phyloP scores from a whole-genome alignment of 768 basidiomycete species.

The Coprinopsis strossmayeri region DNA sequence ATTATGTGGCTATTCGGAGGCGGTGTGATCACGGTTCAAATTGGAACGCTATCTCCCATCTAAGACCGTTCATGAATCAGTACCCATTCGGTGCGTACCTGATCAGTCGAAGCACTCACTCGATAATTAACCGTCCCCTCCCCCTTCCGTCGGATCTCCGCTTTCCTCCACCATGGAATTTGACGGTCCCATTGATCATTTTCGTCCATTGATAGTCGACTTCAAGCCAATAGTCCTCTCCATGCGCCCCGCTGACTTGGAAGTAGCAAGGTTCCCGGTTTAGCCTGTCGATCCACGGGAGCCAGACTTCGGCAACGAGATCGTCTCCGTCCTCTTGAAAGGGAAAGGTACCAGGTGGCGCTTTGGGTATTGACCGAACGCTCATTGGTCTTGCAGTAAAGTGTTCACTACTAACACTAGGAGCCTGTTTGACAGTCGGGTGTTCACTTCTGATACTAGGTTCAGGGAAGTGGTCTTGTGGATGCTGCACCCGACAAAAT shows the following conservation, averaged over 20 bases:
- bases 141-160: not conserved
- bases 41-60: constrained; percentile 7
- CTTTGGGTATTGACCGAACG: constrained; percentile 3
- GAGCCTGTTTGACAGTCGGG: not conserved
- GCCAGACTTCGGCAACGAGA: constrained; percentile 4
- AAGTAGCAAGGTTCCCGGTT: constrained; percentile 5
- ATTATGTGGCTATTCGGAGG: not conserved
- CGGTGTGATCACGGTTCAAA: not conserved
- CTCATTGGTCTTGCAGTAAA: too few relatives aligned
- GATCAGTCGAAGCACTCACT: constrained; percentile 5
- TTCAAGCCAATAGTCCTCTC: constrained; percentile 4
- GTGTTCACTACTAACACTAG: too few relatives aligned
- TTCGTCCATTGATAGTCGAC: constrained; percentile 8
- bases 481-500: too few relatives aligned
- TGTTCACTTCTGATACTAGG: too few relatives aligned
- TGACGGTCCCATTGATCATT: constrained; percentile 5
- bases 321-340: constrained; percentile 9
- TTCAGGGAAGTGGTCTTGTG: too few relatives aligned
- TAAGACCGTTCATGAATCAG: not conserved
- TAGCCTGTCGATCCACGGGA: constrained; percentile 7
- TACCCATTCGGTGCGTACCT: not conserved
- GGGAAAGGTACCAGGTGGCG: not conserved
- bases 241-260: constrained; percentile 3
- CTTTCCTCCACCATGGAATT: constrained; percentile 7
- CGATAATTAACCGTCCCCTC: constrained; percentile 7